Evolutionary conservation across 768 basidiomycete species (phyloP), one percentile per base, ranked within the genome.

Genomic region (Collybiopsis confluens): DNA sequence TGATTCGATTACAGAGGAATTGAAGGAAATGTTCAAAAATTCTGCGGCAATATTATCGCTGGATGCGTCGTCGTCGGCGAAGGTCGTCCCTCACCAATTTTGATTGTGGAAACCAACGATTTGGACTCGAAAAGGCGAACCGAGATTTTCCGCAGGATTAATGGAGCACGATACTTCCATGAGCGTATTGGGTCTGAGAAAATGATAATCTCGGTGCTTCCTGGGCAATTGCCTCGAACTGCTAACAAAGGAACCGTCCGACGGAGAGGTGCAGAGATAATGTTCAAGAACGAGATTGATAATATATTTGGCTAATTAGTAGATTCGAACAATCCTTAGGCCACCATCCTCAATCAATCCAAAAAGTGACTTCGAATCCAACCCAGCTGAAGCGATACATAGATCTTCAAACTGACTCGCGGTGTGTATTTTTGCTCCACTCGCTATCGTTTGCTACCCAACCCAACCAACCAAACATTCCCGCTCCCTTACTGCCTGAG

Each of bases 11-110:
- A 33, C 30, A 5, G 47, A 70, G 68, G 43, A 0, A 70, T 70
- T 37, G 70, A 71, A 53, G 69, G 70, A 49, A 65, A 70, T 41
- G 57, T 66, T 6, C 48, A 62, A 21, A 53, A 54, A 20, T 60
- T 59, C 1, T 70, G 68, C 48, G 56, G 58, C 1, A 65, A 67
- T 54, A 40, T 70, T 13, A 63, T 70, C 0, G 59, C 56, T 16
- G 68, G 66, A 54, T 67, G 64, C 45, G 64, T 64, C 13, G 66
- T 67, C 10, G 68, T 69, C 11, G 70, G 70, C 2, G 65, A 72
- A 35, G 64, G 66, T 53, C 62, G 63, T 46, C 63, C 66, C 2
- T 56, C 38, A 40, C 38, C 38, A 20, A n/a, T 40, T 16, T 20
- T 40, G 38, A 20, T 40, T 40, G 38, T 40, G 38, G 38, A 40